phyloP scores from a whole-genome alignment of 257 asterid genomes.

The Ligustrum vulgare region DNA sequence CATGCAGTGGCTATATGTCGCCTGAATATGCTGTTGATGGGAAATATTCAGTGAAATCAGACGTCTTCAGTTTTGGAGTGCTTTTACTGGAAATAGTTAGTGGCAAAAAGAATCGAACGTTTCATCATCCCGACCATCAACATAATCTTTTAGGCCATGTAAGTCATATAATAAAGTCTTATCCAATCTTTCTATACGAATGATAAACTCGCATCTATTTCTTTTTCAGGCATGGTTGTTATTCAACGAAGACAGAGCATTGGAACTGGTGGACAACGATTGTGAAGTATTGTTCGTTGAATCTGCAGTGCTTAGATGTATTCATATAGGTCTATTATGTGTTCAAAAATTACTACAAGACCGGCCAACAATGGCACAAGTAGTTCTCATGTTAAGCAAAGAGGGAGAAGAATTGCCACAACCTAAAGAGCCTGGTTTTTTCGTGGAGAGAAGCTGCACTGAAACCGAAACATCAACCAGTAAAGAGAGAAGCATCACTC shows the following conservation, averaged over 20 bases:
- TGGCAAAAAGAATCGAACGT: too few species aligned
- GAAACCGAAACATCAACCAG: background rate
- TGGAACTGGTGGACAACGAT: slow-evolving; percentile 18
- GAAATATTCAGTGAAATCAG: slow-evolving; percentile 26
- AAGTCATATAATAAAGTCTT: background rate
- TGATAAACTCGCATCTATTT: too few species aligned
- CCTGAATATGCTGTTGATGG: slow-evolving; percentile 33
- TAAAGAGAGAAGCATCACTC: background rate
- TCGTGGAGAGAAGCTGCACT: slow-evolving; percentile 11
- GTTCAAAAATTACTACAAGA: background rate
- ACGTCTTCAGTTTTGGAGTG: too few species aligned
- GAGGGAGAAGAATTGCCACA: slow-evolving; percentile 20
- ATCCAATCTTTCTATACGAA: too few species aligned
- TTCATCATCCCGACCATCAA: too few species aligned
- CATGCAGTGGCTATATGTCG: too few species aligned
- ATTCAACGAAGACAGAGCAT: slow-evolving; percentile 24
- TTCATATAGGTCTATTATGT: slow-evolving; percentile 30
- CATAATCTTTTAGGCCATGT: slow-evolving; percentile 25
- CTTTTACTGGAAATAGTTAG: too few species aligned
- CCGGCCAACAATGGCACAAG: slow-evolving; percentile 35
- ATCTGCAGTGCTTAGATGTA: slow-evolving; percentile 23
- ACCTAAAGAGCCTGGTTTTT: slow-evolving; percentile 39
- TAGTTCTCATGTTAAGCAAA: slow-evolving; percentile 29
- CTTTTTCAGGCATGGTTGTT: slow-evolving; percentile 36
- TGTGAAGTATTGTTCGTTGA: background rate